phyloP scores from a whole-genome alignment of 1,284 basidiomycete genomes.

The Abortiporus biennis region DNA sequence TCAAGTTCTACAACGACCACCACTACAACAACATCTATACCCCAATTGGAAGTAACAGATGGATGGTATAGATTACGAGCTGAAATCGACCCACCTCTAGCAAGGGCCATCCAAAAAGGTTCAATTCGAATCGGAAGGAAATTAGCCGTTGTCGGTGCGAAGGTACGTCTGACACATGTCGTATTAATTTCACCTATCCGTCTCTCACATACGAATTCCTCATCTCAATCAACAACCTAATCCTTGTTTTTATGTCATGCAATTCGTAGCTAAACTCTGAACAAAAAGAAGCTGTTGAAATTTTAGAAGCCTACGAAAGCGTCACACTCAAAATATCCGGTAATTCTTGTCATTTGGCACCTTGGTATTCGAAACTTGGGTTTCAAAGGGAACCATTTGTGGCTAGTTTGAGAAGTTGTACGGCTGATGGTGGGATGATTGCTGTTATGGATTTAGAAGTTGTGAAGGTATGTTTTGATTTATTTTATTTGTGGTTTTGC shows the following conservation, averaged over 20 bases:
- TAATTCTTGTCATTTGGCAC: constrained; percentile 81
- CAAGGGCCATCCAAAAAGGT: constrained; percentile 62
- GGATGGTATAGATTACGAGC: constrained; percentile 93
- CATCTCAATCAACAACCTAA: background rate
- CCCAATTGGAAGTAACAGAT: constrained; percentile 82
- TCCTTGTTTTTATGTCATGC: background rate
- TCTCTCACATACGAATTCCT: background rate
- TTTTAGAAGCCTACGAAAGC: constrained; percentile 76
- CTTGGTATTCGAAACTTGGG: constrained; percentile 87
- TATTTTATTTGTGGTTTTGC: too few species aligned
- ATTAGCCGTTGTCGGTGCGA: constrained; percentile 75
- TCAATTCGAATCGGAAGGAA: constrained; percentile 77
- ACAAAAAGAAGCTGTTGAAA: constrained; percentile 74
- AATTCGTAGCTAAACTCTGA: constrained; percentile 59
- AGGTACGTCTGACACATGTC: constrained; percentile 51
- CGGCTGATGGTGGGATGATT: constrained; percentile 77
- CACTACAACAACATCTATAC: constrained; percentile 32
- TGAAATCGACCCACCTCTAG: constrained; percentile 67
- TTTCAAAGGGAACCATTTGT: constrained; percentile 61
- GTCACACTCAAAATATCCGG: constrained; percentile 67
- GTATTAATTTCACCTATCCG: constrained; percentile 3
- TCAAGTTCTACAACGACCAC: constrained; percentile 76
- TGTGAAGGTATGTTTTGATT: constrained; percentile 43
- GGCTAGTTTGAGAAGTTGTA: constrained; percentile 75
- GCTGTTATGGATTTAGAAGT: constrained; percentile 75